Conservation (phyloP, 768 basidiomycete species). For the Naganishia onofrii region DNA sequence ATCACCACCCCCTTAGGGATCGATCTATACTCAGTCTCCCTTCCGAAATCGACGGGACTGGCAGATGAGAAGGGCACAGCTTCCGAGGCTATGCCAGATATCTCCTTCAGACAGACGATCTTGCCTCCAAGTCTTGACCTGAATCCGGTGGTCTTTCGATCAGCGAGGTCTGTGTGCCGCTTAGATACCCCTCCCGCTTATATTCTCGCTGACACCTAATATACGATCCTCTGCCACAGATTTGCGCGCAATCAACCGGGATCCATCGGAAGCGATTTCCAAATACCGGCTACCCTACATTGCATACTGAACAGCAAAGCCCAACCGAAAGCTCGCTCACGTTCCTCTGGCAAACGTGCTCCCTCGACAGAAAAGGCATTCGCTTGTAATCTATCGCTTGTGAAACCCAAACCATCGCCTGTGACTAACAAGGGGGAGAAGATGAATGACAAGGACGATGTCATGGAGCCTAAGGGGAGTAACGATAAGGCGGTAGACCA, state of each 20-base stretch:
- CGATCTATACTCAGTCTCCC: slow-evolving; percentile 36
- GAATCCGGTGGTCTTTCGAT: slow-evolving; percentile 43
- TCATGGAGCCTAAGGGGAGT: slow-evolving; percentile 5
- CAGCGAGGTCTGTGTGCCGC: slow-evolving; percentile 42
- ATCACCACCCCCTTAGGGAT: slow-evolving; percentile 44
- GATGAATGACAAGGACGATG: not conserved
- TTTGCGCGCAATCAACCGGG: slow-evolving; percentile 1
- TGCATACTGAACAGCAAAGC: slow-evolving; percentile 42
- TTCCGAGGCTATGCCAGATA: not conserved
- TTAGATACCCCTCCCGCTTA: not conserved
- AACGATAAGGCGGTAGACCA: slow-evolving; percentile 13
- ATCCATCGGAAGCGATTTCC: slow-evolving; percentile 15
- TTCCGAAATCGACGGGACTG: not conserved
- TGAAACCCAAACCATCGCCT: slow-evolving; percentile 7
- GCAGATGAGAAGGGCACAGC: slow-evolving; percentile 18
- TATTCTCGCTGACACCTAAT: too few relatives aligned
- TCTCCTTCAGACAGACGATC: slow-evolving; percentile 12
- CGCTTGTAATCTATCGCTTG: slow-evolving; percentile 15
- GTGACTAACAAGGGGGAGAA: not conserved
- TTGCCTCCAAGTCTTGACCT: slow-evolving; percentile 43
- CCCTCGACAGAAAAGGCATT: slow-evolving; percentile 21
- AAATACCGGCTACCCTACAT: slow-evolving; percentile 40
- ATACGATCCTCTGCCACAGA: not conserved
- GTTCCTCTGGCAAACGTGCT: slow-evolving; percentile 16
- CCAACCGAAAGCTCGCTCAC: slow-evolving; percentile 29